Base-by-base conservation (phyloP, 441 rosid genomes). In the Aleurites moluccanus region DNA sequence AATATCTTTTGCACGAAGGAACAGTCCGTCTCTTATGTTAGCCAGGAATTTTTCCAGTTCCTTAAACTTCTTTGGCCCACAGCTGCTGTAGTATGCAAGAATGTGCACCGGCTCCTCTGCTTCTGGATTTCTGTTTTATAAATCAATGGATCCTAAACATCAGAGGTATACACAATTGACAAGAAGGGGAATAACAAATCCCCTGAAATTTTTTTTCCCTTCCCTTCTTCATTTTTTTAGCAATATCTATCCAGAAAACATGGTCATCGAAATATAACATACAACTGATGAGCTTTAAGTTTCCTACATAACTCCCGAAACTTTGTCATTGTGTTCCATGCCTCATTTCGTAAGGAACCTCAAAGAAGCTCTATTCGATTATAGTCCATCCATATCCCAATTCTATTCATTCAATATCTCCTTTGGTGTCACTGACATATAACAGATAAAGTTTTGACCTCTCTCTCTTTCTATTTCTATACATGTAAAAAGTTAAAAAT, bases 21-120 rank as follows among this genome's bases (percentile, higher is more conserved):
- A 90, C 38, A 98, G 96, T 0, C 98, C 97, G 23, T 93, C 92
- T 84, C 99, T 88, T 79, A 95, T 95, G 75, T 85, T 86, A 49
- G 73, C 78, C 83, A 95, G 72, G 73, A 90, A 81, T 49, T 80
- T 85, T 44, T 95, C 98, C 74, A 95, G 73, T 65, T 90, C 88
- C 71, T 86, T 92, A 35, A 74, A 84, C 75, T 81, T 85, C 53
- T 77, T 67, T 65, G 97, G 97, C 33, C 97, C 99, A 67, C 92
- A 88, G 72, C 90, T 84, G 70, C 98, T 91, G 83, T 95, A 95
- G 74, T 93, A 95, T 1, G 99, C 99, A 76, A 95, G 98, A 71
- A 95, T 82, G 77, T 95, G 98, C 74, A 95, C 99, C 0, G 96
- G 91, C 77, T 95, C 98, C 80, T 91, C 98, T 35, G 75, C 67